Evolutionary conservation across 129 eudicot genomes (phyloP).

Genomic region (Sambucus nigra): DNA sequence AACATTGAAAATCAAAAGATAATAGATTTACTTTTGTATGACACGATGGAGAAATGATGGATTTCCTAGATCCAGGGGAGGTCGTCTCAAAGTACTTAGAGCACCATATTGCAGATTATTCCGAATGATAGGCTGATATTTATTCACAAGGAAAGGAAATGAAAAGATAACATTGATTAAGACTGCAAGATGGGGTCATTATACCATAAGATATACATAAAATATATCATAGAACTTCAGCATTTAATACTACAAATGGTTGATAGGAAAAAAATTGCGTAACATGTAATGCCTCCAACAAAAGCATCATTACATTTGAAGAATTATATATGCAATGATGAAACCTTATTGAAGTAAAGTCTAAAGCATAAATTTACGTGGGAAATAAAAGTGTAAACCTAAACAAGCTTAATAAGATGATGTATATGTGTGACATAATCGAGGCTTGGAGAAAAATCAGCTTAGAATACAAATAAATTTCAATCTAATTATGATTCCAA

Average conservation of each 20-base stretch:
- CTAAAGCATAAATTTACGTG: background rate
- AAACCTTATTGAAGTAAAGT: background rate
- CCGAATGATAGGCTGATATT: conserved; percentile 76
- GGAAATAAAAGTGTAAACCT: too few species aligned
- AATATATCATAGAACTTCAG: background rate
- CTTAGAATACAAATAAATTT: too few species aligned
- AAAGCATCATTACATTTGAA: background rate
- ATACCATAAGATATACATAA: background rate
- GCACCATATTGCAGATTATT: conserved; percentile 96
- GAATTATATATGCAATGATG: too few species aligned
- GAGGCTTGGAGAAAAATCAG: too few species aligned
- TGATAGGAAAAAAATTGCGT: background rate
- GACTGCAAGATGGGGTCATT: background rate
- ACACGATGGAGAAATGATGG: conserved; percentile 90
- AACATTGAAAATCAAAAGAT: conserved; percentile 5
- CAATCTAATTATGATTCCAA: too few species aligned
- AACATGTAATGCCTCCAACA: background rate
- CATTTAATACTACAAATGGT: background rate
- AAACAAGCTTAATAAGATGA: too few species aligned
- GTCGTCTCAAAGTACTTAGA: conserved; percentile 87
- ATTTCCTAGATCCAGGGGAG: conserved; percentile 92
- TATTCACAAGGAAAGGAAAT: conserved; percentile 2
- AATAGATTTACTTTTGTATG: conserved; percentile 69
- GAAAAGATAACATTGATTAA: background rate
- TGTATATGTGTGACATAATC: too few species aligned